Base-by-base conservation (phyloP, 768 basidiomycete genomes). In the Kwoniella mangroviensis region DNA sequence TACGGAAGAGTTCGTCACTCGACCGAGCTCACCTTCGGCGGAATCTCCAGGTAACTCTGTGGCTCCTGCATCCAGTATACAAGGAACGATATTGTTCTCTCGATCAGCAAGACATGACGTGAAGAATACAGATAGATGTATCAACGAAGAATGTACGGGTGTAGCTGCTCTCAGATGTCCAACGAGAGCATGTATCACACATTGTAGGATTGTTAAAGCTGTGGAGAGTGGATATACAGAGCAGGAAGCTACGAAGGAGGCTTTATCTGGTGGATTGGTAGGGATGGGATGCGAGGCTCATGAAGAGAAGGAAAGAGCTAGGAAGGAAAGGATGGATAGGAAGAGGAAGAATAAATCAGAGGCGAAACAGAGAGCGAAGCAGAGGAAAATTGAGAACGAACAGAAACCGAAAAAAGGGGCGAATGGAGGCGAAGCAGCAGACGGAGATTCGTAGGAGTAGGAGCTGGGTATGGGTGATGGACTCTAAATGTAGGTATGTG, bases 241-340 rank as follows among this genome's bases (percentile, higher is more conserved):
- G n/a, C 63, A 68, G 3, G 70, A 78, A 66, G 76, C 77, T n/a
- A 56, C 51, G 0, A 62, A 61, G 22, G 65, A 76, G 41, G 75
- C 77, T 13, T 45, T 65, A 24, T 64, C 67, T 17, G 80, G 78
- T 21, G 73, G 73, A 10, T 67, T 79, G 41, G 72, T 75, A 3
- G 83, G 81, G 7, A 67, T 70, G 41, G 82, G 80, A 13, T 84
- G 84, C 63, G 80, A 83, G 49, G 73, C 72, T 19, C 84, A 85
- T 65, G 82, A 83, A 69, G 78, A 65, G 34, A 85, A 83, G 71
- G 79, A 72, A n/a, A 62, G 68, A 19, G 78, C 78, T 52, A 75
- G 79, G 54, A 75, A 73, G 52, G 81, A 79, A 51, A 62, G 79
- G 41, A 67, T 66, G 71, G 72, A 60, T 4, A 71, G 74, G 68